phyloP scores from a whole-genome alignment of 2,329 filamentous ascomycete species.

The Lachnellula suecica region DNA sequence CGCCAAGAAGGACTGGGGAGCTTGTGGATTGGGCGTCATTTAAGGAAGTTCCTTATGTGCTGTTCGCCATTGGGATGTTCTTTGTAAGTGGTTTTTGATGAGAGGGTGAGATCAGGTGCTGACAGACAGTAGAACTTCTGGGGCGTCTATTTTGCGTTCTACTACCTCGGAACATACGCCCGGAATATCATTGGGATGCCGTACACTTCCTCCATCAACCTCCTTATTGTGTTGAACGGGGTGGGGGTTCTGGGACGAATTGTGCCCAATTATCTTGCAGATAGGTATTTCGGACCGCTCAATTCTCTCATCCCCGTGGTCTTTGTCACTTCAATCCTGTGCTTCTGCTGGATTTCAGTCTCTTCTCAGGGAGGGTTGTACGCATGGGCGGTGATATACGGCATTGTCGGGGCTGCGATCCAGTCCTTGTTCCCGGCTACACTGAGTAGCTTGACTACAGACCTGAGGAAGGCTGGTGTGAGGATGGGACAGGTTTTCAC shows the following conservation, averaged over 20 bases:
- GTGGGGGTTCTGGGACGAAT: conserved; percentile 49
- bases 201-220: conserved; percentile 44
- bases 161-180: conserved; percentile 37
- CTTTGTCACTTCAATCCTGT: conserved; percentile 31
- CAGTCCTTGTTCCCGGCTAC: conserved; percentile 53
- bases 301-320: conserved; percentile 50
- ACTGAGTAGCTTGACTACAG: conserved; percentile 48
- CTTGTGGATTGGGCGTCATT: conserved; percentile 45
- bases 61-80: conserved; percentile 44
- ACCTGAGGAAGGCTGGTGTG: conserved; percentile 52
- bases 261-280: conserved; percentile 46
- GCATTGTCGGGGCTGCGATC: conserved; percentile 47
- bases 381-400: conserved; percentile 50
- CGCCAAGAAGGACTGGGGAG: conserved; percentile 40
- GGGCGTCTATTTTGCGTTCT: conserved; percentile 45
- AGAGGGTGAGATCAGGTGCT: no score
- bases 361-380: conserved; percentile 42
- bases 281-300: conserved; percentile 49
- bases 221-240: conserved; percentile 53
- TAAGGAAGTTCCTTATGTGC: conserved; percentile 41
- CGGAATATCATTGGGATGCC: conserved; percentile 37
- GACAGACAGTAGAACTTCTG: conserved; percentile 34
- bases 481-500: conserved; percentile 56
- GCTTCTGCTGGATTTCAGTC: conserved; percentile 51
- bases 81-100: conserved; percentile 30